Percentiles rank a stretch among this genome's conserved stretches.
Conservation (phyloP, 768 basidiomycete species). For the Coprinopsis strossmayeri region DNA sequence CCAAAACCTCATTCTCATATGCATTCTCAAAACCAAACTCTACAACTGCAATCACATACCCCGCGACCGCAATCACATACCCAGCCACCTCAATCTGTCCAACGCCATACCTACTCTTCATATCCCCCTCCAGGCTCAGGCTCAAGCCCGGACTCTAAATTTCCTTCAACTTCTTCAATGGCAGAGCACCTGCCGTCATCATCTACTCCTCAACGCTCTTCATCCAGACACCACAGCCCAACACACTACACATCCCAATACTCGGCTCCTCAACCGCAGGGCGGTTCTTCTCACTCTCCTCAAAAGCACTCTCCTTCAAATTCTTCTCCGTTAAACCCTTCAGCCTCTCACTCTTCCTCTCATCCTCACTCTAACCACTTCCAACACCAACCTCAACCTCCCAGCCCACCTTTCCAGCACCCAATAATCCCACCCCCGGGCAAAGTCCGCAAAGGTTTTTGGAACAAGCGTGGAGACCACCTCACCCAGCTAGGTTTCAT, state of each 20-base stretch:
- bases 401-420: constrained; percentile 12
- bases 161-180: neutral
- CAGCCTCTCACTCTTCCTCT: too few species aligned
- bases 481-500: constrained; percentile 48
- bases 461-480: constrained; percentile 76
- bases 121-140: too few species aligned
- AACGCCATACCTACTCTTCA: too few species aligned
- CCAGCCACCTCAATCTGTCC: constrained; percentile 5
- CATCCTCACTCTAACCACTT: too few species aligned
- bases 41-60: neutral
- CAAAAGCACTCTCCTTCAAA: too few species aligned
- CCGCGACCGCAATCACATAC: constrained; percentile 5
- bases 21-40: neutral
- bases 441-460: constrained; percentile 47
- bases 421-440: constrained; percentile 13
- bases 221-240: constrained; percentile 17
- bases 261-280: too few species aligned
- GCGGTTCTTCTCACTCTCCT: too few species aligned
- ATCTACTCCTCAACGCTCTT: constrained; percentile 10
- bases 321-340: too few species aligned
- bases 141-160: neutral
- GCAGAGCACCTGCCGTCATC: too few species aligned
- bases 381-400: neutral
- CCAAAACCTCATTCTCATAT: neutral
- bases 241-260: constrained; percentile 7